Evolutionary conservation across 495 filamentous ascomycete genomes (phyloP).

Genomic region (Penicillium argentinense): DNA sequence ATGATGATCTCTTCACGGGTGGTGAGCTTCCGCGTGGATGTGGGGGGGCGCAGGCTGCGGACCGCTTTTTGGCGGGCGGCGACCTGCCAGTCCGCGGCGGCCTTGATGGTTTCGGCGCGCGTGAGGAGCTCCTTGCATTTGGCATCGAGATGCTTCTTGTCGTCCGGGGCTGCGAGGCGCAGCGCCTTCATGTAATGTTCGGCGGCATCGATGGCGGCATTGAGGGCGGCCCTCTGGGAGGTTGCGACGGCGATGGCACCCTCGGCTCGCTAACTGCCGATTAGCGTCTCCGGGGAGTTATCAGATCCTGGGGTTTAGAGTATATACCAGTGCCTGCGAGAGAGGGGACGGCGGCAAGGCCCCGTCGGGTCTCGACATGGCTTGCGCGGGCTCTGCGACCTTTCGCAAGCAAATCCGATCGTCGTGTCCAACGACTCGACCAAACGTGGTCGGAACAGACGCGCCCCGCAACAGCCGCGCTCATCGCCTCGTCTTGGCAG

Average conservation of each 20-base stretch:
- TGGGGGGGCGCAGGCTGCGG: conserved; percentile 27
- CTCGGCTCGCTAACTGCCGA: conserved; percentile 58
- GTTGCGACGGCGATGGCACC: conserved; percentile 50
- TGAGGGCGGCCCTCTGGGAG: conserved; percentile 66
- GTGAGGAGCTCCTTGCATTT: conserved; percentile 67
- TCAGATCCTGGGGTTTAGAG: conserved; percentile 2
- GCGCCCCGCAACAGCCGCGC: conserved; percentile 15
- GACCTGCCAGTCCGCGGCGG: conserved; percentile 34
- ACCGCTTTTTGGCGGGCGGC: conserved; percentile 20
- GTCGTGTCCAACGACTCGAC: not conserved
- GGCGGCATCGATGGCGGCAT: conserved; percentile 69
- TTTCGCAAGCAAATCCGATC: conserved; percentile 1
- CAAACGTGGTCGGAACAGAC: conserved; percentile 4
- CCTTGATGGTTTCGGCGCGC: conserved; percentile 73
- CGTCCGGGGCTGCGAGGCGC: conserved; percentile 45
- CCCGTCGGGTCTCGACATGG: conserved; percentile 33
- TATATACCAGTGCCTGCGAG: conserved; percentile 17
- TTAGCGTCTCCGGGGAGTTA: conserved; percentile 16
- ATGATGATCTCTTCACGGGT: conserved; percentile 77
- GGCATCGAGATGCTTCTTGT: conserved; percentile 59
- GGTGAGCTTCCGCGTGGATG: conserved; percentile 61
- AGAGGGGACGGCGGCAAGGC: conserved; percentile 22
- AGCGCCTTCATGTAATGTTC: conserved; percentile 78
- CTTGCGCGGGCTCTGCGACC: conserved; percentile 5
- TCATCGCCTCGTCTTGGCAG: too few relatives aligned